Evolutionary conservation across 805 yeast species (phyloP), one percentile per base, ranked within the genome.

Genomic region (Metschnikowia similis): DNA sequence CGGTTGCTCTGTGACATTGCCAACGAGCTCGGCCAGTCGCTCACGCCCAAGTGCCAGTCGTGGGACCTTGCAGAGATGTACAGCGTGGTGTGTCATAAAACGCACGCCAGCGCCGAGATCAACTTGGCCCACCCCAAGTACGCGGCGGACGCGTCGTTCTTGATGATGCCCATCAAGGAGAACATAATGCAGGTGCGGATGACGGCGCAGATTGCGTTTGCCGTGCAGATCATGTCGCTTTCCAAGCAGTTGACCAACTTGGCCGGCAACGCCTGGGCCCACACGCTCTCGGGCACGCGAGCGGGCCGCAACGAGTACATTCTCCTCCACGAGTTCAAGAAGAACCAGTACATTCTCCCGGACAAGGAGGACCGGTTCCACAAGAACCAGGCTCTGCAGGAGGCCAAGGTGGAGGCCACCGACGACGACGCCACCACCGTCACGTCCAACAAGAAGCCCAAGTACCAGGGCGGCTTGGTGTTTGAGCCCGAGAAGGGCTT

Each of bases 261-360:
- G 53, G 97, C 98, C 1, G 99, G 99, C 59, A 94, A 94, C 66
- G 92, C 97, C 0, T 94, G 99, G 99, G 80, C 95, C 1, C 90
- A 89, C 55, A 94, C 99, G 0, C 74, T 94, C 45, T 84, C 89
- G 46, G 99, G 99, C 68, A 89, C 97, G 0, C 80, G 99, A 60
- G 95, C 96, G 8, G 97, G 96, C 59, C 81, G 99, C 71, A 92
- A 92, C 69, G 98, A 94, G 66, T 94, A 73, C 64, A 88, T 94
- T 77, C 74, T 94, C 66, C 71, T 94, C 48, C 99, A 94, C 66
- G 98, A 94, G 69, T 94, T 94, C 67, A 77, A 84, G 8, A 81
- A 84, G 60, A 82, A 84, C 60, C 85, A 85, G 9, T 92, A 76
- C 62, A 82, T 94, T 57, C 88, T 90, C 2, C 99, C 99, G 1